These are phyloP conservation scores for Phellinidium pouzarii DNA, from an alignment of 1,284 basidiomycete genomes.

Conservation along the genomic window DNA sequence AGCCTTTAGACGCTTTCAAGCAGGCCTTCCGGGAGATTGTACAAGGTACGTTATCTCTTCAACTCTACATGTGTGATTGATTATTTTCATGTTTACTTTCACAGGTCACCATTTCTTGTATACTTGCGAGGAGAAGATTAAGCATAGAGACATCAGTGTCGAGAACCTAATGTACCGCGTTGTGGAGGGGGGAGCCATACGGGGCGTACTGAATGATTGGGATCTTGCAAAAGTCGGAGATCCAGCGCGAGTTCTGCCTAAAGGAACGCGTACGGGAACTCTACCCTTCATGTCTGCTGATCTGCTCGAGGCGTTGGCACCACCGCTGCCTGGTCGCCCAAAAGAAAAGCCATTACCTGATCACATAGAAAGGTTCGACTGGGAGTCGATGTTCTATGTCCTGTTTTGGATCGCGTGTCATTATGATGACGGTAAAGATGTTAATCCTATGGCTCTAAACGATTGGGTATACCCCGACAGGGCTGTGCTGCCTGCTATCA, in stretches of 20 bases:
- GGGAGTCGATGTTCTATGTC: conserved; percentile 10
- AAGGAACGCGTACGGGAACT: conserved; percentile 3
- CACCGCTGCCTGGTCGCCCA: too few species aligned
- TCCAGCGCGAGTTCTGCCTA: neutral
- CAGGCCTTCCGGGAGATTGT: neutral
- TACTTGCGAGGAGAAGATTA: neutral
- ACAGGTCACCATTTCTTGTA: conserved; percentile 7
- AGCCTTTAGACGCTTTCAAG: neutral
- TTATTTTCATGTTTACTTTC: neutral
- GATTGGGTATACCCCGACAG: neutral
- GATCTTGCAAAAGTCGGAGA: neutral
- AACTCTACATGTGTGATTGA: neutral
- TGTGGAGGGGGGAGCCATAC: neutral
- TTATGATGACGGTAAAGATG: neutral
- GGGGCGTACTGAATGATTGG: conserved; percentile 12
- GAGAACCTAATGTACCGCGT: conserved; percentile 6
- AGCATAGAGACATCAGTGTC: conserved; percentile 12
- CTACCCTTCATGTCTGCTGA: conserved; percentile 8
- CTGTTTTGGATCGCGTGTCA: conserved; percentile 1
- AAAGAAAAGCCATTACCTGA: neutral
- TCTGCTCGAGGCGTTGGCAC: neutral
- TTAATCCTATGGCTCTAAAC: neutral
- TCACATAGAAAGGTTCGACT: conserved; percentile 7
- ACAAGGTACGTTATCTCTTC: neutral
- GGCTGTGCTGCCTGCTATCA: neutral